phyloP scores from a whole-genome alignment of 225 moss, liverwort and hornwort genomes.

The Thuidium tamariscinum region DNA sequence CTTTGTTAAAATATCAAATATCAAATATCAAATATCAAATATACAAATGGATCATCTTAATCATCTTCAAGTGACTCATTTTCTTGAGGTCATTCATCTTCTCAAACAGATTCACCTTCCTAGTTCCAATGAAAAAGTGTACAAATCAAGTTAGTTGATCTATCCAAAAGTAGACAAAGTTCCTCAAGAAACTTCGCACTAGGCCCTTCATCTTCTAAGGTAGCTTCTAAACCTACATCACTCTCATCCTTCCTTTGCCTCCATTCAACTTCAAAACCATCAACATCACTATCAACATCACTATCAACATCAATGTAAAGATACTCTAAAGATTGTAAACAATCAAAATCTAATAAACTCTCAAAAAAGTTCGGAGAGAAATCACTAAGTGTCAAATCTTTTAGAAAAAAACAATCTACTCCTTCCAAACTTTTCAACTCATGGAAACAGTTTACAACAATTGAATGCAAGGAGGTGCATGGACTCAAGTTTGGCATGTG shows the following conservation, averaged over 20 bases:
- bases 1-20: not conserved
- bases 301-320: accelerated
- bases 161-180: not conserved
- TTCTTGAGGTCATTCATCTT: no score
- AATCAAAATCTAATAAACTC: not conserved
- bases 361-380: accelerated
- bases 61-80: not conserved
- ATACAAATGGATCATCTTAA: not conserved
- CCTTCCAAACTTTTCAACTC: not conserved
- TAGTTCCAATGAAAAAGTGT: accelerated
- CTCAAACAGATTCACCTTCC: not conserved
- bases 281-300: accelerated
- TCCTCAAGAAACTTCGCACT: not conserved
- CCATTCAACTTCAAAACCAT: accelerated
- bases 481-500: not conserved
- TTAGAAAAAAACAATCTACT: not conserved
- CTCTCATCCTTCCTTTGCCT: accelerated
- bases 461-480: not conserved
- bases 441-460: accelerated
- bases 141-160: not conserved
- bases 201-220: not conserved
- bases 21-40: not conserved
- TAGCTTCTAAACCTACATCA: accelerated
- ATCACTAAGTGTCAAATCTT: accelerated
- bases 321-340: not conserved